phyloP scores from a whole-genome alignment of 2,329 filamentous ascomycete genomes.

The Fusarium napiforme region DNA sequence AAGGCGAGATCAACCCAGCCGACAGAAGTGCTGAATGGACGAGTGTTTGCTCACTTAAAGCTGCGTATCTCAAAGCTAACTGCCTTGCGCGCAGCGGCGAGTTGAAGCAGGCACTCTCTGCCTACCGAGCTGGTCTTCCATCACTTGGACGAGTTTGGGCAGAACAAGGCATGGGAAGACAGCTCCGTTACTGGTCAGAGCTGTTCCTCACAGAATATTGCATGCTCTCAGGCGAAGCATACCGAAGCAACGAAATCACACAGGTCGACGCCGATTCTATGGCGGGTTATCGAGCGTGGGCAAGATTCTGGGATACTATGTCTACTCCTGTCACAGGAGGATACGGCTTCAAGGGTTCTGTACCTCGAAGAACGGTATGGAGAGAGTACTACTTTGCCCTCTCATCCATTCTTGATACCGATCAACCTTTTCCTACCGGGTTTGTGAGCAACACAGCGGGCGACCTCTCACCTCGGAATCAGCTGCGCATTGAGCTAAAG shows the following conservation, averaged over 20 bases:
- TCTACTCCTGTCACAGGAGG: slow-evolving; percentile 62
- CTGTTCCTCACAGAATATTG: slow-evolving; percentile 80
- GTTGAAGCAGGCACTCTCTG: slow-evolving; percentile 69
- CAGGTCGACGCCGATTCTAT: slow-evolving; percentile 65
- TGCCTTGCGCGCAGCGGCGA: slow-evolving; percentile 63
- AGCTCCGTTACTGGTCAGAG: slow-evolving; percentile 83
- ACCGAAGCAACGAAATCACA: slow-evolving; percentile 62
- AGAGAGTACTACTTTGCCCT: slow-evolving; percentile 84
- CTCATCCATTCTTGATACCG: slow-evolving; percentile 77
- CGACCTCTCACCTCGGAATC: slow-evolving; percentile 66
- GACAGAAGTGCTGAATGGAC: slow-evolving; percentile 77
- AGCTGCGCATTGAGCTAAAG: slow-evolving; percentile 81
- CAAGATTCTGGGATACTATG: slow-evolving; percentile 72
- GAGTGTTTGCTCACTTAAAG: slow-evolving; percentile 82
- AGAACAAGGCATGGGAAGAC: slow-evolving; percentile 65
- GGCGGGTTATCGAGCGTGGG: slow-evolving; percentile 73
- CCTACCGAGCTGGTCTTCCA: slow-evolving; percentile 73
- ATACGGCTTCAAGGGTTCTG: slow-evolving; percentile 66
- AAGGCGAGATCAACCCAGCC: slow-evolving; percentile 63
- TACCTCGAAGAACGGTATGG: slow-evolving; percentile 79
- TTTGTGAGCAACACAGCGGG: slow-evolving; percentile 54
- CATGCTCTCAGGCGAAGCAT: slow-evolving; percentile 71
- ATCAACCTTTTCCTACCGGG: slow-evolving; percentile 68
- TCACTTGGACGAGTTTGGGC: slow-evolving; percentile 67
- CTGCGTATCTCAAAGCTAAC: slow-evolving; percentile 79